phyloP scores from a whole-genome alignment of 1,284 basidiomycete genomes.

The Cutaneotrichosporon cyanovorans region DNA sequence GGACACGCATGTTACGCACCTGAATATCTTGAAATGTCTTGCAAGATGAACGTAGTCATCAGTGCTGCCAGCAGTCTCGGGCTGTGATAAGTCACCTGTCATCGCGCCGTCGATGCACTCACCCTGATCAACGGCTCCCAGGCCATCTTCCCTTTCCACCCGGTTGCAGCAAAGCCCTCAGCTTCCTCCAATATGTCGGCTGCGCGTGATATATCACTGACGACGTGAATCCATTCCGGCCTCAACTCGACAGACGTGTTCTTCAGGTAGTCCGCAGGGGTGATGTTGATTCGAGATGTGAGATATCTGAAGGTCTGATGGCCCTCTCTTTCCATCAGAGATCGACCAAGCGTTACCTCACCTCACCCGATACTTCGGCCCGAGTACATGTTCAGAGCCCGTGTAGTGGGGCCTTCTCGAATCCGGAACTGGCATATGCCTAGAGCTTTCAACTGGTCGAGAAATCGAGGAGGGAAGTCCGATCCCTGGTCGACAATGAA shows the following conservation, averaged over 20 bases:
- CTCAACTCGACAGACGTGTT: constrained; percentile 51
- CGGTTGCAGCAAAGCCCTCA: constrained; percentile 42
- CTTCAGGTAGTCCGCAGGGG: constrained; percentile 57
- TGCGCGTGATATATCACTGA: constrained; percentile 72
- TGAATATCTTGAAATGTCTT: constrained; percentile 28
- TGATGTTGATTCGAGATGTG: constrained; percentile 63
- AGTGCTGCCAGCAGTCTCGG: background rate
- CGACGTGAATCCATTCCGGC: constrained; percentile 63
- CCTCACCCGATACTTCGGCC: constrained; percentile 63
- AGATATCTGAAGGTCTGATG: constrained; percentile 69
- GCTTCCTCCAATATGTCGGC: constrained; percentile 60
- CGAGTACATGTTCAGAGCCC: constrained; percentile 68
- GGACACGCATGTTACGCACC: constrained; percentile 14
- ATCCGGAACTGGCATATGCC: constrained; percentile 72
- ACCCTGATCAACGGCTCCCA: constrained; percentile 65
- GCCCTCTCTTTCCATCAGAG: constrained; percentile 26
- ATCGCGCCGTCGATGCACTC: background rate
- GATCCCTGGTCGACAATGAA: constrained; percentile 77
- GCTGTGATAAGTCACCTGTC: background rate
- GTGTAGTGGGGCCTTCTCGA: constrained; percentile 55
- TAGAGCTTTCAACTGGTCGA: constrained; percentile 55
- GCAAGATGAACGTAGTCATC: constrained; percentile 15
- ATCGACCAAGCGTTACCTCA: too few species aligned
- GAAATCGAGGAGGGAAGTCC: constrained; percentile 64
- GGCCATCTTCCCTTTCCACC: constrained; percentile 61